A percentile compares a stretch with the other conserved stretches of the same genome.
These are phyloP conservation scores for Backusella luteola DNA, from an alignment of 192 early-diverging fungal species.

Conservation along the genomic window DNA sequence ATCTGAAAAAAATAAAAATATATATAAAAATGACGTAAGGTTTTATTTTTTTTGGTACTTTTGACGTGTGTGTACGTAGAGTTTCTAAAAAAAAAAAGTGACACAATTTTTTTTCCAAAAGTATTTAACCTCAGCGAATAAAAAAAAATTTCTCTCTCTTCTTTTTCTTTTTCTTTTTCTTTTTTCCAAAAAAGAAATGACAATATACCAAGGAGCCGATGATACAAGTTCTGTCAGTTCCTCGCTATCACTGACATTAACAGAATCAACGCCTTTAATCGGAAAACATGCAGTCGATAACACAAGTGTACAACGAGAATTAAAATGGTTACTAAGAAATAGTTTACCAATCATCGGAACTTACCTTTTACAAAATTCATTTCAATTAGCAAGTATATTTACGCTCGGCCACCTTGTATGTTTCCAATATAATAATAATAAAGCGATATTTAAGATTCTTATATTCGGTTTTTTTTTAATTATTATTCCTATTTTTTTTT, in stretches of 20 bases:
- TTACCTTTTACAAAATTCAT: slow-evolving; percentile 32
- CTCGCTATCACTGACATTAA: slow-evolving; percentile 4
- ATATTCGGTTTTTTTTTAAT: neutral
- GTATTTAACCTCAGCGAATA: neutral
- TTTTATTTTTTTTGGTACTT: no score
- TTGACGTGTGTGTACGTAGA: neutral
- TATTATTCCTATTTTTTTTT: neutral
- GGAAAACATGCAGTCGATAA: slow-evolving; percentile 3
- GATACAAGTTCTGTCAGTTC: neutral
- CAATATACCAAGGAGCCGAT: slow-evolving; percentile 10
- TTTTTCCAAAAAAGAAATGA: neutral
- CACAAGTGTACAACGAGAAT: slow-evolving; percentile 13
- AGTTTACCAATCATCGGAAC: slow-evolving; percentile 36
- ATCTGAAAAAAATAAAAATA: neutral
- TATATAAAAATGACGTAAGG: neutral
- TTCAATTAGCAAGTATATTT: slow-evolving; percentile 32
- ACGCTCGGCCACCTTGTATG: slow-evolving; percentile 32
- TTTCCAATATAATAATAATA: neutral
- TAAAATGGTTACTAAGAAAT: slow-evolving; percentile 37
- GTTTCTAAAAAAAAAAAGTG: neutral
- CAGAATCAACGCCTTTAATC: slow-evolving; percentile 5
- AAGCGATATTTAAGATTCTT: no score
- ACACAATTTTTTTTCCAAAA: neutral
- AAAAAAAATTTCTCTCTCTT: slow-evolving; percentile 1
- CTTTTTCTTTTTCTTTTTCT: neutral